Base-by-base conservation (phyloP, 2,329 filamentous ascomycete species). In the Pestalotiopsis sp. region DNA sequence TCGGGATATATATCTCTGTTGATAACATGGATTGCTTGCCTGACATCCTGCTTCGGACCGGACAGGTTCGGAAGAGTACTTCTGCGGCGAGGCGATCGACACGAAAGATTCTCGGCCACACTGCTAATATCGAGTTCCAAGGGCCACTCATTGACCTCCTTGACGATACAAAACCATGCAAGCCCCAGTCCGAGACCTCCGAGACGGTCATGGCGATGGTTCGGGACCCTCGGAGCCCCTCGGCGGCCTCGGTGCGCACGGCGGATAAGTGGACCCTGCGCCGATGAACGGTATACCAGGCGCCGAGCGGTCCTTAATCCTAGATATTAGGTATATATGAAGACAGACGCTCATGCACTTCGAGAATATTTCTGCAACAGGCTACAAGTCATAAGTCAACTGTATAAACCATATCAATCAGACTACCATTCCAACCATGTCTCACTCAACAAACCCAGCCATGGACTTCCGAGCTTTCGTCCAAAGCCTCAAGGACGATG, bases 381-480 rank as follows among this genome's bases (percentile, higher is more conserved):
- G 45, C 31, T 36, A 52, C 6, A 52, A n/a, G 1, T 20, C 20
- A 17, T 3, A 52, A 52, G 20, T 17, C 6, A 9, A 52, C 41
- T 7, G 20, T 23, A 52, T 11, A 12, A 2, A n/a, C 57, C 0
- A 23, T 59, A 45, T 59, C 62, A 52, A 63, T 49, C 25, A 66
- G n/a, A 27, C 59, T 61, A 66, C 69, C 73, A 62, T 74, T 23
- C 14, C 31, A 39, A 74, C 36, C 1, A 62, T 62, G 59, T 62
- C 59, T 14, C 5, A 27, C 17, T 20, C 17, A 12, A 17, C 36
- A 3, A 62, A 36, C 17, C 25, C 59, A 39, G 38, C 59, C 31
- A 62, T 62, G 59, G 59, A 62, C 70, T 86, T 87, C 72, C 80
- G 84, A 4, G 76, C 79, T 1, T 86, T 86, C 67, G 78, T 86